These are phyloP conservation scores for Amniculicola lignicola DNA, from an alignment of 495 filamentous ascomycete species.

Conservation along the genomic window DNA sequence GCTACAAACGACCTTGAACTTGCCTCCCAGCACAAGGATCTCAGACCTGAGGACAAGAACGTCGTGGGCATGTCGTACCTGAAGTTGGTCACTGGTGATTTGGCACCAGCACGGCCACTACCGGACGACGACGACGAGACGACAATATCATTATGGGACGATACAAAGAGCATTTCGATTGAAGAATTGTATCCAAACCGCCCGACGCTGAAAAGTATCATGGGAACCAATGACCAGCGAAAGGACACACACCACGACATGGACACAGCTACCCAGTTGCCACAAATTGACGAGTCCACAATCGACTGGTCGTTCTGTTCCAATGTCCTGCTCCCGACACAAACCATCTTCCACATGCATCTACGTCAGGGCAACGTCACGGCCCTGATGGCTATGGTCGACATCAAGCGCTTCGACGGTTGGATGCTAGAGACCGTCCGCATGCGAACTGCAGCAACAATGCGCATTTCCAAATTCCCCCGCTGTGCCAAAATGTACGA, in stretches of 20 bases:
- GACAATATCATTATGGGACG: background rate
- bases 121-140: background rate
- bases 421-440: constrained; percentile 38
- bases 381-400: constrained; percentile 9
- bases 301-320: constrained; percentile 33
- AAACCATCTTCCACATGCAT: constrained; percentile 9
- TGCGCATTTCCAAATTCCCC: constrained; percentile 15
- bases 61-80: no score
- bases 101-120: background rate
- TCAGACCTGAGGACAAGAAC: no score
- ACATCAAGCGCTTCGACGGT: constrained; percentile 30
- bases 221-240: background rate
- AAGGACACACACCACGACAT: background rate
- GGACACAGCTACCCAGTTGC: no score
- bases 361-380: background rate
- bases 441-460: constrained; percentile 22
- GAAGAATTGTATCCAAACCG: background rate
- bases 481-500: constrained; percentile 10
- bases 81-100: background rate
- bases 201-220: background rate
- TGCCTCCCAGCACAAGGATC: background rate
- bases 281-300: no score
- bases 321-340: constrained; percentile 32
- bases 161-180: background rate
- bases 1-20: background rate